Conservation (phyloP, 768 basidiomycete genomes). For the Lentinula sp. region DNA sequence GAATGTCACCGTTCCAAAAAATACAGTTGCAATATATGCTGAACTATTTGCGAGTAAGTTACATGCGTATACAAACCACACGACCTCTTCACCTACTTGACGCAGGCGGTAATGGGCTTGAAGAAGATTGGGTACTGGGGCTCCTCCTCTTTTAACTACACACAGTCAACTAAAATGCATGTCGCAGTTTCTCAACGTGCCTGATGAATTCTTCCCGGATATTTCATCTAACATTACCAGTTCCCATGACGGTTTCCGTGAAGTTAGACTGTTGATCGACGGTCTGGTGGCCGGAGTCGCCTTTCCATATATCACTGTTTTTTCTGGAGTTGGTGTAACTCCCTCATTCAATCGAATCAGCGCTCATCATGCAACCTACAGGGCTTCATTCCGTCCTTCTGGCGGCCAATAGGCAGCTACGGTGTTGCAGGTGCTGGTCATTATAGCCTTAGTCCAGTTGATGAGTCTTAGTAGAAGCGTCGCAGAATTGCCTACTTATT, state of each 20-base stretch:
- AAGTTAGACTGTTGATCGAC: conserved; percentile 42
- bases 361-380: background rate
- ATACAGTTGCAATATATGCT: conserved; percentile 60
- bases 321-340: conserved; percentile 46
- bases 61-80: background rate
- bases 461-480: conserved; percentile 21
- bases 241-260: conserved; percentile 45
- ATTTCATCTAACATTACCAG: conserved; percentile 13
- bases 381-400: conserved; percentile 57
- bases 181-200: conserved; percentile 3
- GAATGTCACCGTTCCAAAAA: conserved; percentile 64
- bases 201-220: background rate
- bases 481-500: conserved; percentile 72
- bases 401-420: conserved; percentile 42
- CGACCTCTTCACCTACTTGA: background rate
- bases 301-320: conserved; percentile 55
- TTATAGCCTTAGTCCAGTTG: background rate
- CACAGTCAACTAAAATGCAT: conserved; percentile 23
- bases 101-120: conserved; percentile 37
- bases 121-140: conserved; percentile 69
- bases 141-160: conserved; percentile 12
- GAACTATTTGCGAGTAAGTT: conserved; percentile 60
- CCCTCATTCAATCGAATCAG: background rate
- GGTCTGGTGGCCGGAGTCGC: conserved; percentile 39
- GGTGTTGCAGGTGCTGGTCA: conserved; percentile 22